These are phyloP conservation scores for Kazachstania kunashirensis DNA, from an alignment of 805 yeast species.

Conservation along the genomic window DNA sequence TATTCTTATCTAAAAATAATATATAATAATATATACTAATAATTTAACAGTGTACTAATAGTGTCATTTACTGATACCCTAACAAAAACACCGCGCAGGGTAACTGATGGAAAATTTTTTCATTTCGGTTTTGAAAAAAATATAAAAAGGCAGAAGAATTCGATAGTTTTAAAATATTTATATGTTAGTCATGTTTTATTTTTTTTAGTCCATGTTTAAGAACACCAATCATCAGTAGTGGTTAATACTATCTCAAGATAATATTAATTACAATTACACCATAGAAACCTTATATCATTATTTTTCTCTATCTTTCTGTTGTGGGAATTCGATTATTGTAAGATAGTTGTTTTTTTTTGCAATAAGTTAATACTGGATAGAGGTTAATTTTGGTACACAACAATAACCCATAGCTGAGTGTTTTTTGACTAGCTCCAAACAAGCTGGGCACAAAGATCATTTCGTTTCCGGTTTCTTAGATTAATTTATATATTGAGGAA, in stretches of 20 bases:
- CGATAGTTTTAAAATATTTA: no score
- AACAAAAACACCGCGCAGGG: neutral
- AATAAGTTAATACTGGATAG: constrained; percentile 31
- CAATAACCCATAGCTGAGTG: constrained; percentile 34
- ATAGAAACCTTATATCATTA: constrained; percentile 31
- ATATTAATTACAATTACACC: constrained; percentile 30
- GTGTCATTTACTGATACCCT: no score
- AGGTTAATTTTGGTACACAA: constrained; percentile 19
- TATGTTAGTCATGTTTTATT: no score
- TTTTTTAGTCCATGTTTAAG: constrained; percentile 11
- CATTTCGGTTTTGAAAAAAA: neutral
- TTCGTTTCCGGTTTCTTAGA: constrained; percentile 37
- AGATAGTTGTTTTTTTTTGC: constrained; percentile 5
- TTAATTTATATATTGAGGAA: constrained; percentile 25
- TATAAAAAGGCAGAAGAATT: neutral
- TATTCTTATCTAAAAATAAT: no score
- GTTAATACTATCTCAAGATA: constrained; percentile 36
- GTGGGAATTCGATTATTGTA: no score
- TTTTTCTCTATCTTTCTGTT: constrained; percentile 17
- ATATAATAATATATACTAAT: no score
- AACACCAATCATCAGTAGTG: constrained; percentile 34
- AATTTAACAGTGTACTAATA: no score
- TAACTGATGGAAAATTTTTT: neutral
- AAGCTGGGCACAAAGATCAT: constrained; percentile 30
- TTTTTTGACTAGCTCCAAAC: constrained; percentile 31